These are phyloP conservation scores for Mycosphaerelloides madeirae DNA, from an alignment of 2,329 filamentous ascomycete genomes.

Conservation along the genomic window DNA sequence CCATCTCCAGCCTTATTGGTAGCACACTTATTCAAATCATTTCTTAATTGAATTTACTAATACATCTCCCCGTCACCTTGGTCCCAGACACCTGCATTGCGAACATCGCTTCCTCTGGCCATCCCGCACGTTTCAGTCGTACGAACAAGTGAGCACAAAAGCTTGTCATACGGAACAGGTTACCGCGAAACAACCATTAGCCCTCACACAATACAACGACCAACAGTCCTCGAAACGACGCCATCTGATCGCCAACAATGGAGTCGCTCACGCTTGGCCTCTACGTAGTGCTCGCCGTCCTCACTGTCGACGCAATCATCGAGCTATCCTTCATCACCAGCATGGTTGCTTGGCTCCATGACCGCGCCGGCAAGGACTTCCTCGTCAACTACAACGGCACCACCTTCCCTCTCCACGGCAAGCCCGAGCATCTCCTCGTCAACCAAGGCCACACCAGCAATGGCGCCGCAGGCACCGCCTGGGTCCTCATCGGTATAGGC, in stretches of 20 bases:
- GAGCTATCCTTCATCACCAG: slow-evolving; percentile 26
- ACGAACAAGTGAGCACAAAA: too few relatives aligned
- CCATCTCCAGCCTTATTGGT: too few relatives aligned
- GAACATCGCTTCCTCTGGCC: too few relatives aligned
- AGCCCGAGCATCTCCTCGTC: slow-evolving; percentile 34
- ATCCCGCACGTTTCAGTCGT: too few relatives aligned
- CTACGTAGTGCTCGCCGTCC: slow-evolving; percentile 16
- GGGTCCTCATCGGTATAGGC: slow-evolving; percentile 27
- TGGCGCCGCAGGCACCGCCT: slow-evolving; percentile 29
- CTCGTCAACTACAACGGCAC: slow-evolving; percentile 18
- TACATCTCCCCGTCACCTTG: too few relatives aligned
- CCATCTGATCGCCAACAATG: slow-evolving; percentile 5
- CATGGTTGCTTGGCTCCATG: slow-evolving; percentile 29
- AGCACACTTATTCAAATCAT: too few relatives aligned
- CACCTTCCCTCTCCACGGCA: slow-evolving; percentile 37
- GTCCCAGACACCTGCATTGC: too few relatives aligned
- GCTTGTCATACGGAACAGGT: too few relatives aligned
- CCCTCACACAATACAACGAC: too few relatives aligned
- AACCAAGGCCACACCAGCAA: slow-evolving; percentile 31
- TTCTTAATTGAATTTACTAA: too few relatives aligned
- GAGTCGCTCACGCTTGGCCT: slow-evolving; percentile 8
- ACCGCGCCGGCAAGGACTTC: slow-evolving; percentile 22
- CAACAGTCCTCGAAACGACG: too few relatives aligned
- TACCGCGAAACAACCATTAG: background rate
- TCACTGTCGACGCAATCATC: slow-evolving; percentile 25